Percentiles rank a stretch among this genome's conserved stretches.
phyloP scores from a whole-genome alignment of 2,329 filamentous ascomycete species.

The Arthrinium phaeospermum region DNA sequence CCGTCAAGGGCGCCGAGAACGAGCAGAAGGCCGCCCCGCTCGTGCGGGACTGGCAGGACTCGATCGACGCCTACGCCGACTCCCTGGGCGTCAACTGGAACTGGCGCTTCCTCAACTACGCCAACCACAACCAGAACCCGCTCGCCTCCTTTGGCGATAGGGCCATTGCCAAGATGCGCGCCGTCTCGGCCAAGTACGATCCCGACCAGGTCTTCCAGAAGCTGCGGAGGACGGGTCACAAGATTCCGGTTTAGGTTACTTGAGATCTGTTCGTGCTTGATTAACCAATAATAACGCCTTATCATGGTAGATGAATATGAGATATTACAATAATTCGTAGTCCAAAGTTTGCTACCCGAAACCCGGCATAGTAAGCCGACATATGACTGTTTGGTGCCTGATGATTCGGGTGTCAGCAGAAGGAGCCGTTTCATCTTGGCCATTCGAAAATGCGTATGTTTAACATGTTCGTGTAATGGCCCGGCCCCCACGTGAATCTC shows the following conservation, averaged over 20 bases:
- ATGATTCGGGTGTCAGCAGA: no score
- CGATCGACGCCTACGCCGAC: constrained; percentile 8
- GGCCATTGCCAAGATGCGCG: constrained; percentile 38
- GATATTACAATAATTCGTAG: no score
- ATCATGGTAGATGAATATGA: background rate
- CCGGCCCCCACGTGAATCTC: no score
- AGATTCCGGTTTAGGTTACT: background rate
- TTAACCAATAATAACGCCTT: background rate
- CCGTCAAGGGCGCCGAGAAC: constrained; percentile 2
- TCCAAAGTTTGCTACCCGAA: no score
- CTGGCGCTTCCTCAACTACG: constrained; percentile 47
- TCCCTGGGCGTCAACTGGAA: constrained; percentile 27
- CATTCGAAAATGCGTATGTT: no score
- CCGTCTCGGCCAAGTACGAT: constrained; percentile 43
- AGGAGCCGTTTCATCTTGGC: no score
- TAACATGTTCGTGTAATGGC: no score
- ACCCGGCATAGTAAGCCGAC: no score
- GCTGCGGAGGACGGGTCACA: constrained; percentile 8
- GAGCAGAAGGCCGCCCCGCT: background rate
- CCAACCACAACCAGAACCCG: constrained; percentile 37
- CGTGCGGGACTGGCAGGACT: constrained; percentile 11
- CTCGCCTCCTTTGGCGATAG: constrained; percentile 41
- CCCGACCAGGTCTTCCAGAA: constrained; percentile 39
- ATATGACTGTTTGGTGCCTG: no score
- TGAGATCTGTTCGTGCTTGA: background rate